Percentiles rank a stretch among this genome's conserved stretches.
Conservation (phyloP, 441 rosid species). For the Gossypium schwendimanii region DNA sequence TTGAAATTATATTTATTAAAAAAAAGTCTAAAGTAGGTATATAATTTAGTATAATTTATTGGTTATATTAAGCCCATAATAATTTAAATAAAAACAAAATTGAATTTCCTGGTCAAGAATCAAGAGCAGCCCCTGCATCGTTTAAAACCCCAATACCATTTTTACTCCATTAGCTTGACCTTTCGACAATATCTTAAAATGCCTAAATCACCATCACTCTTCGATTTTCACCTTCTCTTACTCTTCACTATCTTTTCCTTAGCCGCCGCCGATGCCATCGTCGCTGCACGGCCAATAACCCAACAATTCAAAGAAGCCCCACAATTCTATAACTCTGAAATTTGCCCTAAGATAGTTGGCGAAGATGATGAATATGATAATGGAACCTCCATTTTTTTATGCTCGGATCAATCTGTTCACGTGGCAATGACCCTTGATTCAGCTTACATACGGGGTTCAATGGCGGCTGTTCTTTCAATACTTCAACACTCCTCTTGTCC, state of each 20-base stretch:
- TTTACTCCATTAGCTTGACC: neutral
- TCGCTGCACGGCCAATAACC: conserved; percentile 14
- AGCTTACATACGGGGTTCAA: conserved; percentile 80
- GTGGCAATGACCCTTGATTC: conserved; percentile 83
- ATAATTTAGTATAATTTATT: too few relatives aligned
- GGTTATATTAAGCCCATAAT: neutral
- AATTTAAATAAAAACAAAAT: neutral
- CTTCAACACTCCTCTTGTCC: conserved; percentile 91
- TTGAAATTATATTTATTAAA: too few relatives aligned
- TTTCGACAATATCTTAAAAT: conserved; percentile 10
- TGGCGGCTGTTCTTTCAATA: conserved; percentile 81
- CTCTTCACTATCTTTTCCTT: neutral
- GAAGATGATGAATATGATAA: conserved; percentile 19
- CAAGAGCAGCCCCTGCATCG: neutral
- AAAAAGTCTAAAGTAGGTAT: too few relatives aligned
- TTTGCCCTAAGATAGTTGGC: conserved; percentile 7
- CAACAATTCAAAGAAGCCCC: conserved; percentile 74
- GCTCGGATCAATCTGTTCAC: conserved; percentile 59
- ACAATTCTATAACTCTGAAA: neutral
- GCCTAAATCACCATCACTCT: conserved; percentile 21
- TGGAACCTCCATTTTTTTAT: conserved; percentile 23
- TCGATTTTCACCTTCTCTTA: conserved; percentile 16
- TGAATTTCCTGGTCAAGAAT: neutral
- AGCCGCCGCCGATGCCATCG: conserved; percentile 12
- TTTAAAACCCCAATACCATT: neutral